Evolutionary conservation across 495 filamentous ascomycete genomes (phyloP), one percentile per base, ranked within the genome.

Genomic region (Aspergillus asperescens): DNA sequence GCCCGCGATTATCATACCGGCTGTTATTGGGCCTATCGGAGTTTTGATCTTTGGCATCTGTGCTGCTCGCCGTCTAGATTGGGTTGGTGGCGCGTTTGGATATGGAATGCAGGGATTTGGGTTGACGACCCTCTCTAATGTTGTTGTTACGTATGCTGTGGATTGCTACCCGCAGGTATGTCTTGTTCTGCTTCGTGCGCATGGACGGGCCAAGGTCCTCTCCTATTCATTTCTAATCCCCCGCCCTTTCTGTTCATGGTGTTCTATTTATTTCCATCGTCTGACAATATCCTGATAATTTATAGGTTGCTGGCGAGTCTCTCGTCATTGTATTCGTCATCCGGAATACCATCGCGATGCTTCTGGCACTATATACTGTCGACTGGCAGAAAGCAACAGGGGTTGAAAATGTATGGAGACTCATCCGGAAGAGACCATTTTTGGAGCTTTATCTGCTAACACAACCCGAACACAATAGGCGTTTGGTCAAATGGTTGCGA

Each of bases 51-150:
- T 66, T 40, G 66, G 66, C 1, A 35, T 68, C 6, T 64, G 61
- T 25, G 42, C 66, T n/a, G 63, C 63, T 0, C 34, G 62, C 42
- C 52, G 59, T n/a, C 60, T 57, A 2, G 56, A 62, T 40, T 68
- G 66, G 66, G 61, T 63, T 16, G 66, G 66, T 4, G 52, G 61
- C 9, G 66, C 66, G 0, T 44, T 69, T n/a, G 66, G 66, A 28
- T 65, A 65, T 35, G 64, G 58, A 1, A 69, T 69, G 64, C 66
- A 69, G 34, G 66, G 61, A 0, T 69, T 69, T 32, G 66, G 66
- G 3, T 59, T 67, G 0, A 61, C 66, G 8, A 64, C 64, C 23
- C 64, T 67, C 15, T 65, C 64, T 1, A 69, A 69, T 35, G 62
- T 69, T 5, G 66, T 62, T 2, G 66, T 69, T 25, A 69, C 66